Base-by-base conservation (phyloP, 2,329 filamentous ascomycete genomes). In the Trichoderma aggressivum region DNA sequence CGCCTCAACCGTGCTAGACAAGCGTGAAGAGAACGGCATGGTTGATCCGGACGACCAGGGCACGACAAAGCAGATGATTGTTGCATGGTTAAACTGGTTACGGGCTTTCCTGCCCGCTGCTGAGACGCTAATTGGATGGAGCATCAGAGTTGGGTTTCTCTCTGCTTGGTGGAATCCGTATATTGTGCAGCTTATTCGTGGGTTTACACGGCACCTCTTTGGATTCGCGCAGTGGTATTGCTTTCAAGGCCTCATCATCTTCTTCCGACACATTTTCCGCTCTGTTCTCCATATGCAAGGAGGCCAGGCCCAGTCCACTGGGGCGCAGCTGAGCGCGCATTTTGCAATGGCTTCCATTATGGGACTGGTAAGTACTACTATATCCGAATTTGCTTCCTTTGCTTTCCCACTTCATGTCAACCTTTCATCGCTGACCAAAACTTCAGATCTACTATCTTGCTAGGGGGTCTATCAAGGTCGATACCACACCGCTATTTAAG, bases 161-260 rank as follows among this genome's bases (percentile, higher is more conserved):
- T 86, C 89, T 3, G 80, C 86, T 14, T 91, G 89, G 86, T 93
- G 91, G 91, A 93, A 92, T 73, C 90, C 90, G 0, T 86, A 86
- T 71, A 87, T 92, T 74, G 85, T 87, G 39, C 84, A 90, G 75
- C 87, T 86, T 4, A 82, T 84, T 39, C 84, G 86, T n/a, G 90
- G 88, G 69, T 91, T 86, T 77, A 87, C 84, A 32, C 85, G 82
- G 73, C 89, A 87, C 70, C 83, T 92, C 36, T 78, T 85, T 3
- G 90, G 90, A 0, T 85, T 92, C 14, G 82, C 84, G 4, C 85
- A 88, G 65, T 92, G 92, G 85, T 92, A 93, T 77, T 84, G 84
- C 1, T 87, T 91, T 72, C 92, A 94, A 76, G 77, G 85, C 2
- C 77, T 91, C 36, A 84, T 90, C 26, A 77, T 93, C 12, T 77